These are phyloP conservation scores for Trichoderma cornu-damae DNA, from an alignment of 2,329 filamentous ascomycete species.

Conservation along the genomic window DNA sequence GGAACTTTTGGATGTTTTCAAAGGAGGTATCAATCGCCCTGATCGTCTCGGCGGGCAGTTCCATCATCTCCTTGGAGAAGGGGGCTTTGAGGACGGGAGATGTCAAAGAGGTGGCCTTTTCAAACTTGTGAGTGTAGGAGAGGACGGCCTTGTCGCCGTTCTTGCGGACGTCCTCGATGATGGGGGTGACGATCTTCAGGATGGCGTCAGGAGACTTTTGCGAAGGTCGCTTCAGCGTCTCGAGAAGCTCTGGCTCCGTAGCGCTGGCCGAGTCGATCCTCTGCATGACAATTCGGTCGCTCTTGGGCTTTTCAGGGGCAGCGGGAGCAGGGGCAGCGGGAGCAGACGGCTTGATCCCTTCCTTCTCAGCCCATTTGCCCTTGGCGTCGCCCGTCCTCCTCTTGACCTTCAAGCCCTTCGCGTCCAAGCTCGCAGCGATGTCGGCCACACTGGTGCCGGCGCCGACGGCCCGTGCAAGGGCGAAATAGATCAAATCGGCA, in stretches of 20 bases:
- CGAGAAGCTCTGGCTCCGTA: conserved; percentile 59
- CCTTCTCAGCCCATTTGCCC: conserved; percentile 82
- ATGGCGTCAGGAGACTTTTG: conserved; percentile 94
- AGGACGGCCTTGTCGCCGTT: conserved; percentile 84
- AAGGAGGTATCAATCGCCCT: conserved; percentile 91
- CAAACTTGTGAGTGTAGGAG: conserved; percentile 95
- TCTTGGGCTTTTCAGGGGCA: conserved; percentile 31
- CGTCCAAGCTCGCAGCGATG: conserved; percentile 86
- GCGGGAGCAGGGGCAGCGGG: conserved; percentile 34
- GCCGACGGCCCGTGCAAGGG: conserved; percentile 79
- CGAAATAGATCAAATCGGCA: conserved; percentile 93
- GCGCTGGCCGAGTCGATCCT: conserved; percentile 66
- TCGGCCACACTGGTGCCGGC: conserved; percentile 82
- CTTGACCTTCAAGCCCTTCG: conserved; percentile 94
- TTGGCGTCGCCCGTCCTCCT: conserved; percentile 91
- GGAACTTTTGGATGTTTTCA: conserved; percentile 92
- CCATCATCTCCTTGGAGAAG: conserved; percentile 81
- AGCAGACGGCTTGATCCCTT: conserved; percentile 52
- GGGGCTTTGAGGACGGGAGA: conserved; percentile 87
- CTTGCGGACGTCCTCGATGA: conserved; percentile 79
- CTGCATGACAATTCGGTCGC: conserved; percentile 71
- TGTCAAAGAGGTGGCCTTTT: conserved; percentile 86
- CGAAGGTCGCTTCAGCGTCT: conserved; percentile 79
- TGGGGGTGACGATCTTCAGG: conserved; percentile 82
- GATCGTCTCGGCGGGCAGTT: conserved; percentile 74